These are phyloP conservation scores for Phytophthora tubulina DNA, from an alignment of 352 stramenopile species.

Conservation along the genomic window DNA sequence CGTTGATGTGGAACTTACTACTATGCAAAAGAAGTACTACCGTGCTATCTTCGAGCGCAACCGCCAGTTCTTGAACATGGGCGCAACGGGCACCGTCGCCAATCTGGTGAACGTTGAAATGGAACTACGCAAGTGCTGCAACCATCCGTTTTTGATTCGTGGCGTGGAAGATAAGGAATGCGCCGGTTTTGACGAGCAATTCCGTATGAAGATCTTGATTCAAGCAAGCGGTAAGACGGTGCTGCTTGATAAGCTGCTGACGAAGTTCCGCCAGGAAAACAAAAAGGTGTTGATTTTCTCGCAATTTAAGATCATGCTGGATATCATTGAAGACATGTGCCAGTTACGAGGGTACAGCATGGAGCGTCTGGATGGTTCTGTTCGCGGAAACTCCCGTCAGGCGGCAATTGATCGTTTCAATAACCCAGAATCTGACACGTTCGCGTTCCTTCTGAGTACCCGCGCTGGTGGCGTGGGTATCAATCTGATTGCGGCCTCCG, in stretches of 20 bases:
- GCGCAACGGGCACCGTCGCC: slow-evolving; percentile 89
- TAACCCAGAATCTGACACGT: slow-evolving; percentile 93
- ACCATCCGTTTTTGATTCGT: slow-evolving; percentile 99
- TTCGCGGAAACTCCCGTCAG: slow-evolving; percentile 97
- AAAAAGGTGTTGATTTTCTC: slow-evolving; percentile 99
- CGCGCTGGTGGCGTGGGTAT: slow-evolving; percentile 98
- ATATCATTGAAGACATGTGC: slow-evolving; percentile 94
- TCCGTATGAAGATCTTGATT: slow-evolving; percentile 79
- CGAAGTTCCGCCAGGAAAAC: slow-evolving; percentile 96
- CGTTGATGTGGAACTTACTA: slow-evolving; percentile 99
- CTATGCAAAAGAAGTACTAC: slow-evolving; percentile 98
- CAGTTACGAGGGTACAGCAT: slow-evolving; percentile 88
- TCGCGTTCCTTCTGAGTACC: slow-evolving; percentile 97
- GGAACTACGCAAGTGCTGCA: slow-evolving; percentile 99
- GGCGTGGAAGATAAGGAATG: slow-evolving; percentile 98
- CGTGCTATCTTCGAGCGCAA: slow-evolving; percentile 99
- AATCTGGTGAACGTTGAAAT: slow-evolving; percentile 99
- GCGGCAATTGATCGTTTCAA: slow-evolving; percentile 99
- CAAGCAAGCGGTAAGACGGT: slow-evolving; percentile 97
- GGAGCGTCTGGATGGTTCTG: slow-evolving; percentile 97
- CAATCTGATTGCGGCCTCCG: slow-evolving; percentile 94
- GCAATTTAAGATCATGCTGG: slow-evolving; percentile 99
- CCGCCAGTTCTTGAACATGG: slow-evolving; percentile 91
- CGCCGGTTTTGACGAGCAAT: slow-evolving; percentile 68
- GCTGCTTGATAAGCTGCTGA: slow-evolving; percentile 98